phyloP scores from a whole-genome alignment of 2,329 filamentous ascomycete genomes.

The Fusarium sp. region DNA sequence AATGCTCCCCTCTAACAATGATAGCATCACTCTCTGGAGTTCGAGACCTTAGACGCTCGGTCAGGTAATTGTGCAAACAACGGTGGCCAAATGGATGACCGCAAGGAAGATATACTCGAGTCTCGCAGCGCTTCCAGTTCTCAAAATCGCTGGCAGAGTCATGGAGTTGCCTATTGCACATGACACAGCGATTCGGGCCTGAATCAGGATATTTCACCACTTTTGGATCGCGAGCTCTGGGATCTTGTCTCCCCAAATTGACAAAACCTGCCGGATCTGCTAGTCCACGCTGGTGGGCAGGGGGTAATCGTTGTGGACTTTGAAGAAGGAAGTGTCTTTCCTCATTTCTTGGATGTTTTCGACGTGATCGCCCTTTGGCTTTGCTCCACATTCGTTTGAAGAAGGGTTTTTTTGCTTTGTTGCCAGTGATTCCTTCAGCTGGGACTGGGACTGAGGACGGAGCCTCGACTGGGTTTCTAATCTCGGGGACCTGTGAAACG shows the following conservation, averaged over 20 bases:
- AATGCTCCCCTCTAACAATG: background rate
- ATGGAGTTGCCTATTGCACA: background rate
- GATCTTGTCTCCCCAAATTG: background rate
- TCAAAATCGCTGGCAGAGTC: background rate
- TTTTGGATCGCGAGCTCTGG: background rate
- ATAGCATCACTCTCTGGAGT: background rate
- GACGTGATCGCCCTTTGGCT: too few relatives aligned
- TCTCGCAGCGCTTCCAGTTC: conserved; percentile 2
- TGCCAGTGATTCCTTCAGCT: background rate
- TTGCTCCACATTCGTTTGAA: background rate
- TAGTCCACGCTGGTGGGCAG: background rate
- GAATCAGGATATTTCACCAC: background rate
- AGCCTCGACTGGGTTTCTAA: background rate
- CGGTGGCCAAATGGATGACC: conserved; percentile 38
- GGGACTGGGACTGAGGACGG: background rate
- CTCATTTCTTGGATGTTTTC: background rate
- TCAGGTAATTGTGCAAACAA: conserved; percentile 18
- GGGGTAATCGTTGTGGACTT: background rate
- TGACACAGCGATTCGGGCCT: background rate
- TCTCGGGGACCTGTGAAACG: background rate
- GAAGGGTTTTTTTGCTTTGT: background rate
- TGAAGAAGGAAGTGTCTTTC: background rate
- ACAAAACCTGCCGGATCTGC: background rate
- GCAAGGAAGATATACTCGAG: conserved; percentile 36
- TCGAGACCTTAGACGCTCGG: background rate